Evolutionary conservation across 202 grass and related monocot genomes (phyloP).

Genomic region (Brachypodium distachyon): DNA sequence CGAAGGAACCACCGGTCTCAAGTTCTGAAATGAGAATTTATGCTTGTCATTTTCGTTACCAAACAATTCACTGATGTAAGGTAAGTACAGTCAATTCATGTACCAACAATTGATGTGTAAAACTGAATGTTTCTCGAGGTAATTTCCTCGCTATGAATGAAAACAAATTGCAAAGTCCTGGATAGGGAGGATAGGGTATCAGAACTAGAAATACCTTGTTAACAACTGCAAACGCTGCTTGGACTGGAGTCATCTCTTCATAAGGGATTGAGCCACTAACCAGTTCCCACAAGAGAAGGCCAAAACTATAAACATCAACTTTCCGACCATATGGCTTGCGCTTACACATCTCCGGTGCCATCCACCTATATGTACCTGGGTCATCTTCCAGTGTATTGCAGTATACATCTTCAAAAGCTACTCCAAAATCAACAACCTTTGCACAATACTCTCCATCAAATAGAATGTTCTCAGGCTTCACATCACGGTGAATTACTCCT

Average conservation of each 20-base stretch:
- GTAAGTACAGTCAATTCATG: not conserved
- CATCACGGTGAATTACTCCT: constrained; percentile 83
- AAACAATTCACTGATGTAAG: not conserved
- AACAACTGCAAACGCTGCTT: constrained; percentile 92
- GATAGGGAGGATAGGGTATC: not conserved
- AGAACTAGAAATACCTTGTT: constrained; percentile 56
- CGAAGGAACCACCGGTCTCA: constrained; percentile 66
- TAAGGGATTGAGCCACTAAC: constrained; percentile 70
- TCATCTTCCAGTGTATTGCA: constrained; percentile 64
- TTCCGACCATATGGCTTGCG: constrained; percentile 68
- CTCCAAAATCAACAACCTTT: constrained; percentile 90
- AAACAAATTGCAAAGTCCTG: not conserved
- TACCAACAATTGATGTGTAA: not conserved
- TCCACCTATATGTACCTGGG: constrained; percentile 89
- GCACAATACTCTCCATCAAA: constrained; percentile 71
- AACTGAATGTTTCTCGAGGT: not conserved
- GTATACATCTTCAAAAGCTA: constrained; percentile 59
- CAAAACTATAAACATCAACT: constrained; percentile 96
- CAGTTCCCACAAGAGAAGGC: constrained; percentile 83
- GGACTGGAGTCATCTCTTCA: constrained; percentile 81
- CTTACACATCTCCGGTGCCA: constrained; percentile 96
- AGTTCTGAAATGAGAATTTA: constrained; percentile 56
- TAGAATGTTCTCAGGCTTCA: constrained; percentile 93
- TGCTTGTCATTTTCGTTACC: not conserved
- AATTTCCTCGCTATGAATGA: not conserved